phyloP scores from a whole-genome alignment of 1,139 yeast genomes.

The Sugiyamaella xylanicola region DNA sequence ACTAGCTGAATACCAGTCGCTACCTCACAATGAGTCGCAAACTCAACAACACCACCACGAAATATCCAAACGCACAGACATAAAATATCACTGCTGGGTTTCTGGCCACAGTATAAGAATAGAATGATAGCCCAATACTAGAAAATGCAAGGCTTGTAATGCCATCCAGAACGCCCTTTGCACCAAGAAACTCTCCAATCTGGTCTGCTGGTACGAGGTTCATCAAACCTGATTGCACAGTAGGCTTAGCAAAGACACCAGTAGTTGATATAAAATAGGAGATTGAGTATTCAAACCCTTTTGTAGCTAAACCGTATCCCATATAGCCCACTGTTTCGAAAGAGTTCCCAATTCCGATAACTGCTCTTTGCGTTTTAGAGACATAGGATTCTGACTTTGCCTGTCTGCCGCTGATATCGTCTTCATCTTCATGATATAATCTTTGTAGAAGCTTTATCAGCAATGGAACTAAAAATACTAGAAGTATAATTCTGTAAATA shows the following conservation, averaged over 20 bases:
- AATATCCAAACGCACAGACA: constrained; percentile 29
- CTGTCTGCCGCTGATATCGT: neutral
- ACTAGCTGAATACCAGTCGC: too few species aligned
- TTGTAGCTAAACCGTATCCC: constrained; percentile 29
- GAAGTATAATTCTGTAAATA: constrained; percentile 24
- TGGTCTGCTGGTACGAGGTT: constrained; percentile 28
- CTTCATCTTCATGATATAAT: constrained; percentile 17
- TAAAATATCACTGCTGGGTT: constrained; percentile 30
- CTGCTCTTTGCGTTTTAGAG: constrained; percentile 24
- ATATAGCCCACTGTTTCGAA: constrained; percentile 30
- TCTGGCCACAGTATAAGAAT: constrained; percentile 29
- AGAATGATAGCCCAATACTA: constrained; percentile 28
- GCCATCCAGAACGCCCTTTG: constrained; percentile 32
- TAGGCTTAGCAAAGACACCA: constrained; percentile 33
- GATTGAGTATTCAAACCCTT: constrained; percentile 25
- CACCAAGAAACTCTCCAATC: constrained; percentile 31
- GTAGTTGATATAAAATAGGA: constrained; percentile 32
- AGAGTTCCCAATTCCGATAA: constrained; percentile 28
- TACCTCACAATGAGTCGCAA: neutral
- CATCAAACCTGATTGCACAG: constrained; percentile 30
- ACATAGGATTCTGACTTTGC: constrained; percentile 17
- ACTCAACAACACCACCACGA: constrained; percentile 25
- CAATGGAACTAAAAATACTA: constrained; percentile 27
- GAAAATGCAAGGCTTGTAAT: constrained; percentile 27
- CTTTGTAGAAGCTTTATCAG: constrained; percentile 22